These are phyloP conservation scores for Podospora anserina DNA, from an alignment of 495 filamentous ascomycete genomes.

Conservation along the genomic window DNA sequence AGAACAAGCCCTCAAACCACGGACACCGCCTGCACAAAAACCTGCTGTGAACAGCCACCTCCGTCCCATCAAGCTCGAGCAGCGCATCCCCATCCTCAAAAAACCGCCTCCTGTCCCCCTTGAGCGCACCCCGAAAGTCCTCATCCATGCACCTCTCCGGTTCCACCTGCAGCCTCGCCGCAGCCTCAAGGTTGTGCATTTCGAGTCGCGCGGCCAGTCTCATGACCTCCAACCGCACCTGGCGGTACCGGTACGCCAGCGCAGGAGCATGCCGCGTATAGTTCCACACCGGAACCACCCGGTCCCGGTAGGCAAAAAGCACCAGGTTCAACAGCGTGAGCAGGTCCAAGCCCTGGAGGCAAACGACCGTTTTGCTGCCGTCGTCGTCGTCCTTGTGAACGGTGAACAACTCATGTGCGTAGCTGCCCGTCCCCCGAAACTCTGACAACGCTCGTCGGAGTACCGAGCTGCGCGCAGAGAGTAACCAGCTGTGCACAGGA, in stretches of 20 bases:
- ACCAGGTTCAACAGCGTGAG: slow-evolving; percentile 73
- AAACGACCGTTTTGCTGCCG: slow-evolving; percentile 50
- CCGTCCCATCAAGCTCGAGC: slow-evolving; percentile 67
- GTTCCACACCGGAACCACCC: slow-evolving; percentile 81
- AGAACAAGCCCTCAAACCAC: slow-evolving; percentile 87
- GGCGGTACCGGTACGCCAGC: slow-evolving; percentile 66
- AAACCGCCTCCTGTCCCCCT: slow-evolving; percentile 59
- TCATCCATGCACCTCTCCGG: slow-evolving; percentile 59
- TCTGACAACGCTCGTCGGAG: slow-evolving; percentile 60
- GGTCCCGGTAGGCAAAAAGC: slow-evolving; percentile 78
- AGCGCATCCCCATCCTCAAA: slow-evolving; percentile 72
- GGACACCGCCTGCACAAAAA: slow-evolving; percentile 82
- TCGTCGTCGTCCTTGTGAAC: slow-evolving; percentile 52
- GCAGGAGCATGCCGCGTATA: slow-evolving; percentile 58
- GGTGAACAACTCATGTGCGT: slow-evolving; percentile 53
- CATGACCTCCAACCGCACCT: slow-evolving; percentile 80
- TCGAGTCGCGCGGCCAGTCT: slow-evolving; percentile 65
- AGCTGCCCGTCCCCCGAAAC: slow-evolving; percentile 41
- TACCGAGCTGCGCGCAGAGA: slow-evolving; percentile 67
- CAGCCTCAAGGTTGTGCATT: slow-evolving; percentile 65
- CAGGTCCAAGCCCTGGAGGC: slow-evolving; percentile 66
- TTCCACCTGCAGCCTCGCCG: slow-evolving; percentile 67
- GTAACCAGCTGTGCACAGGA: slow-evolving; percentile 78
- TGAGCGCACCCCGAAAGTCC: slow-evolving; percentile 66
- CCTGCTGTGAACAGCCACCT: slow-evolving; percentile 67